Percentiles rank a stretch among this genome's conserved stretches.
Evolutionary conservation across 306 rosid species (phyloP).

Genomic region (Astragalus membranaceus): DNA sequence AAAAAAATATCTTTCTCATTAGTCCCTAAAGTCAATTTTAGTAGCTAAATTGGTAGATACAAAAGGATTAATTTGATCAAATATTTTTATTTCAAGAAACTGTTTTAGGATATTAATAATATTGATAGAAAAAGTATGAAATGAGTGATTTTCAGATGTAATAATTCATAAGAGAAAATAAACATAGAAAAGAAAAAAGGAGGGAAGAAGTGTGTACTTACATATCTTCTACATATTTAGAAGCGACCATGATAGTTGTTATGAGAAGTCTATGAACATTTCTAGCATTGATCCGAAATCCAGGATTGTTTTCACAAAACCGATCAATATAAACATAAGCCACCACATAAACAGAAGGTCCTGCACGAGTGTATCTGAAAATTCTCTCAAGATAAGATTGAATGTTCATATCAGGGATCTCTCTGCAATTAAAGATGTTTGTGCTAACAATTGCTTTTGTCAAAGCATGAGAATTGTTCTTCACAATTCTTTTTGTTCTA

Average conservation of each 20-base stretch:
- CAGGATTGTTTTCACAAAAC: conserved; percentile 67
- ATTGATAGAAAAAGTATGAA: too few relatives aligned
- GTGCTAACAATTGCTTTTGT: conserved; percentile 29
- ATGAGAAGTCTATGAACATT: conserved; percentile 88
- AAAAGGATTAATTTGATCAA: too few relatives aligned
- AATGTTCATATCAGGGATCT: conserved; percentile 74
- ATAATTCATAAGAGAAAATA: too few relatives aligned
- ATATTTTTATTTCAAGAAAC: too few relatives aligned
- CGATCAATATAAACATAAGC: conserved; percentile 90
- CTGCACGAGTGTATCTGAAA: conserved; percentile 79
- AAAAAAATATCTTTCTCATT: too few relatives aligned
- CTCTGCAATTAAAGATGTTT: conserved; percentile 57
- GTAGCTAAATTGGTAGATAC: too few relatives aligned
- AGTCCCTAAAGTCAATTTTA: too few relatives aligned
- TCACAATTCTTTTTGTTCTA: conserved; percentile 63
- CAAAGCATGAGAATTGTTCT: conserved; percentile 36
- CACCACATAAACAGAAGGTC: conserved; percentile 80
- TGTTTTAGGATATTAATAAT: too few relatives aligned
- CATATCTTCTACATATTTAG: conserved; percentile 91
- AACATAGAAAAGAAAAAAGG: neutral
- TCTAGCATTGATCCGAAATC: conserved; percentile 50
- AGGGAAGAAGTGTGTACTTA: conserved; percentile 39
- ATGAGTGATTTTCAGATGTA: too few relatives aligned
- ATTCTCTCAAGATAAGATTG: conserved; percentile 73
- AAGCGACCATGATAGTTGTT: conserved; percentile 92